Evolutionary conservation across 2,329 filamentous ascomycete genomes (phyloP).

Genomic region (Trichoderma semiorbis): DNA sequence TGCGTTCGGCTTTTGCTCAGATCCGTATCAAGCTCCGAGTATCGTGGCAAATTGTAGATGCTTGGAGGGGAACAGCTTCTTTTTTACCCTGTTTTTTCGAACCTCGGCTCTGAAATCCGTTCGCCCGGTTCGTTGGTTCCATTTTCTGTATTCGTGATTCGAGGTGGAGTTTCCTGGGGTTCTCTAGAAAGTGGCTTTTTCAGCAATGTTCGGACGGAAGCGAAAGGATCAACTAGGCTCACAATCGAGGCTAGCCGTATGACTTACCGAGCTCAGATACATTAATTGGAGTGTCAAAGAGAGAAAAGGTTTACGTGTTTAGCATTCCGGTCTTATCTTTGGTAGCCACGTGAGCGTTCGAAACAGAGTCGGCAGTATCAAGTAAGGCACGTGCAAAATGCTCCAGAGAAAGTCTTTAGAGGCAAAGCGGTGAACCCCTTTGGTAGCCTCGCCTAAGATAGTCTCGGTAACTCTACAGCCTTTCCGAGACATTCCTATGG

Average conservation of each 20-base stretch:
- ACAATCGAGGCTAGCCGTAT: not conserved
- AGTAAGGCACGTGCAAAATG: not conserved
- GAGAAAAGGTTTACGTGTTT: not conserved
- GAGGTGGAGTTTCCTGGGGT: not conserved
- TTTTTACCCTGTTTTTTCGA: not conserved
- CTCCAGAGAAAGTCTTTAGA: not conserved
- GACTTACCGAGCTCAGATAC: not conserved
- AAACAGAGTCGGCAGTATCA: not conserved
- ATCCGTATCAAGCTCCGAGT: not conserved
- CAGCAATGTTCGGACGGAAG: not conserved
- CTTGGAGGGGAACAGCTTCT: not conserved
- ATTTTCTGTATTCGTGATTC: not conserved
- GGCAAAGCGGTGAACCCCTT: not conserved
- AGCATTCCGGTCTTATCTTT: not conserved
- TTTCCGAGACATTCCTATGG: not conserved
- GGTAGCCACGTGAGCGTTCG: not conserved
- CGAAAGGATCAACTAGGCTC: not conserved
- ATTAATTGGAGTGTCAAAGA: not conserved
- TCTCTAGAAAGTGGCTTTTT: not conserved
- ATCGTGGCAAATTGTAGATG: not conserved
- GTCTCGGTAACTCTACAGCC: not conserved
- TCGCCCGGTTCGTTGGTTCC: not conserved
- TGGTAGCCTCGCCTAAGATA: not conserved
- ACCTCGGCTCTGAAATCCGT: not conserved
- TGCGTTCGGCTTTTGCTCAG: not conserved